Conservation (phyloP, 1,139 yeast species). For the Blastobotrys petasosporus region DNA sequence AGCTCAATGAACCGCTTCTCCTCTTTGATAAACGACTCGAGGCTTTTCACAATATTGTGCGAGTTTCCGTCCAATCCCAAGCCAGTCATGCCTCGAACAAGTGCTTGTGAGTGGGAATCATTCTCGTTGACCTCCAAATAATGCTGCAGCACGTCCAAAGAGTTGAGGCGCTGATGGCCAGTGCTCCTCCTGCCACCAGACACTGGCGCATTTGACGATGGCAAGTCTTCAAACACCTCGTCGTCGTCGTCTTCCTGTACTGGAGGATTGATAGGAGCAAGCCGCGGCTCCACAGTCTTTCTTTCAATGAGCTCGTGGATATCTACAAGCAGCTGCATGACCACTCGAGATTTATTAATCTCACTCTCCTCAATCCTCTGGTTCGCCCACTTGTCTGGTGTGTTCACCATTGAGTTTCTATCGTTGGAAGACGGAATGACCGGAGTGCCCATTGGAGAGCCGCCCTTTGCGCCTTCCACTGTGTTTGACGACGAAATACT, state of each 20-base stretch:
- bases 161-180: slow-evolving; percentile 16
- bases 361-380: slow-evolving; percentile 20
- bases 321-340: slow-evolving; percentile 23
- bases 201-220: neutral
- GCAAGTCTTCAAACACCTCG: slow-evolving; percentile 1
- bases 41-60: slow-evolving; percentile 4
- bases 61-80: slow-evolving; percentile 3
- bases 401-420: slow-evolving; percentile 7
- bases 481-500: neutral
- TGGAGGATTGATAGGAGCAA: neutral
- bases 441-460: slow-evolving; percentile 1
- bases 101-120: slow-evolving; percentile 4
- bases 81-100: neutral
- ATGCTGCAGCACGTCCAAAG: slow-evolving; percentile 21
- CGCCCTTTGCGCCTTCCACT: neutral
- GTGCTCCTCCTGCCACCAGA: neutral
- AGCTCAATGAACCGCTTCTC: slow-evolving; percentile 22
- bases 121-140: slow-evolving; percentile 17
- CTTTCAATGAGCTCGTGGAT: slow-evolving; percentile 21
- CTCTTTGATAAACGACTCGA: slow-evolving; percentile 19
- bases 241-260: slow-evolving; percentile 1
- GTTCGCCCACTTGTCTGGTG: slow-evolving; percentile 23
- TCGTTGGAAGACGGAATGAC: slow-evolving; percentile 5
- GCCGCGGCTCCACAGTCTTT: slow-evolving; percentile 1
- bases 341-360: slow-evolving; percentile 20